Base-by-base conservation (phyloP, 345 rosid species). In the Eucalyptus decipiens region DNA sequence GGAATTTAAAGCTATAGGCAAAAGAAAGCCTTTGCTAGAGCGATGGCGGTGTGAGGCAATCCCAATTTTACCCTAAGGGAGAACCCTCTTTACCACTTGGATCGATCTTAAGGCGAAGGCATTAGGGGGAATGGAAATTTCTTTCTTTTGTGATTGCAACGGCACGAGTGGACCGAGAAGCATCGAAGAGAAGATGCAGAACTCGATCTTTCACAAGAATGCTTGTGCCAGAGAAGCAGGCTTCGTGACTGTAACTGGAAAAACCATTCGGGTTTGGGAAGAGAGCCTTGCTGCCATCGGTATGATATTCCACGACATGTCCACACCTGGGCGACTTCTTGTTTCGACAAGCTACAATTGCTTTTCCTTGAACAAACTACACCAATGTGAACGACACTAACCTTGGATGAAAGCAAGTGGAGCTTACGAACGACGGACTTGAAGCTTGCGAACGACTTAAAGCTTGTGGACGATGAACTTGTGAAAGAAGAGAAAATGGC, bases 51-150 rank as follows among this genome's bases (percentile, higher is more conserved):
- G 87, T 95, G 93, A 91, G 97, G 93, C 76, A 93, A 88, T 7
- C 98, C 98, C 95, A 97, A 89, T 91, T 97, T 98, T n/a, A 97
- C 94, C 26, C 98, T 99, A 14, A 94, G 93, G 90, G 98, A 97
- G 92, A 97, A 97, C 88, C 99, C 99, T 60, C 97, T 95, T 90
- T 95, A 89, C 96, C 95, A 97, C 23, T 86, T 88, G 89, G 90
- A 91, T 96, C 95, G 50, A 6, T 91, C 91, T 91, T 91, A 93
- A 56, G 62, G 62, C 30, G 30, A 56, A 56, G 30, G 13, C 30
- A 24, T 4, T 56, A 56, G 6, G 62, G 13, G 30, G 30, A 24
- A 10, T 12, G 32, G 1, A 60, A 60, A 60, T 60, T 60, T 1
- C 69, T 60, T 28, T 2, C 69, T 26, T 60, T 13, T 60, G 65